Evolutionary conservation across 2,329 filamentous ascomycete species (phyloP), one percentile per base, ranked within the genome.

Genomic region (Penicillium sp.): DNA sequence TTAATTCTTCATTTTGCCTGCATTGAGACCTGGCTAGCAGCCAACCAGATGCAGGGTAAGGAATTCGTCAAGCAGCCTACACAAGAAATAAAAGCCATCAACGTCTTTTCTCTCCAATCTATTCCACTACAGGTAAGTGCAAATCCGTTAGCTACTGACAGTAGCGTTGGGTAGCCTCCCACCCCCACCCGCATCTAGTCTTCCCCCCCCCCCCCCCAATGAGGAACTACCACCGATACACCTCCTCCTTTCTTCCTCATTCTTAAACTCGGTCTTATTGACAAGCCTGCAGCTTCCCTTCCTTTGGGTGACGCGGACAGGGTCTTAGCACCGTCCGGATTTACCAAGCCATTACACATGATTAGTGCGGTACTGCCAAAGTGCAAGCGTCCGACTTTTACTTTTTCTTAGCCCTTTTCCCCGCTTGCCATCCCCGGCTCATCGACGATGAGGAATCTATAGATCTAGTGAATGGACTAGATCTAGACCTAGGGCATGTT

Each of bases 271-370:
- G 12, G 19, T 33, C 49, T 35, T 35, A 35, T 35, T 35, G 26
- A 49, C 49, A 33, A 35, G 28, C 49, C 30, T 35, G 49, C 49
- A 51, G 49, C 49, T 35, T n/a, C 12, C n/a, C 30, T 51, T 51
- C 49, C 15, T 22, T 15, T 3, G 19, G 10, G 49, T 49, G 26
- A 30, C 49, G n/a, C 28, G 30, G 19, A 51, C 49, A 15, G n/a
- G n/a, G 5, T 51, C 47, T 51, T 35, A 4, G 30, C 49, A 35
- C 15, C 17, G 3, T n/a, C 17, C n/a, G 7, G 49, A 7, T 2
- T 22, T 51, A 22, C n/a, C 15, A 51, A 30, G 13, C 10, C 4
- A 30, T 28, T 28, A 12, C 45, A 33, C 19, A 15, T 51, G 30
- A 51, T 51, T 15, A 13, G 10, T 22, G 49, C 10, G n/a, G 24